Base-by-base conservation (phyloP, 257 asterid species). In the Salvia miltiorrhiza region DNA sequence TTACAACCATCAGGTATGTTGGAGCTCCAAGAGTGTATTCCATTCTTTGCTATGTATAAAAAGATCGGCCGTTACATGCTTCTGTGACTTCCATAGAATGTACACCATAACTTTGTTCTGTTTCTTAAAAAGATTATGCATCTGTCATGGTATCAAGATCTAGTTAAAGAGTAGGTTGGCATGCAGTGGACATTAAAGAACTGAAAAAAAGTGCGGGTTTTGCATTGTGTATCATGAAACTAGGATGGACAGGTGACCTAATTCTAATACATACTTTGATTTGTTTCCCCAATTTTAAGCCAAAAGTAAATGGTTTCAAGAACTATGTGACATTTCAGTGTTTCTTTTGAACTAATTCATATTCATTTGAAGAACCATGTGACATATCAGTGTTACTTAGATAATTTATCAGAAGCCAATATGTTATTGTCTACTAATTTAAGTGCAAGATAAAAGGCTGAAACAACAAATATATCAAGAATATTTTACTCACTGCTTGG, bases 401-500 rank as follows among this genome's bases (percentile, higher is more conserved):
- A 61, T 13, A 33, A 35, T 7, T 19, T 20, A 33, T 66, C 19
- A 30, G 7, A 54, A 39, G 54, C 40, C 40, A 21, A 14, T 16
- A 55, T 16, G 28, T n/a, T n/a, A n/a, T 17, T 54, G 21, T 60
- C 26, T 16, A 11, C 20, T 57, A 63, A 55, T 64, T 55, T 20
- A 28, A 56, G 28, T 9, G 62, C 65, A 52, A 62, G 69, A 55
- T 21, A 52, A 12, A 43, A 60, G 23, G 21, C 35, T 50, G 23
- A 23, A 48, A 63, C 8, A 21, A 16, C 39, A 35, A 10, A 63
- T 19, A 17, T 30, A 44, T 56, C 30, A n/a, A 17, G 23, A 1
- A 49, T n/a, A 58, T 12, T 20, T 28, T 47, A 66, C 87, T 82
- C 70, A 89, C 96, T 79, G 28, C 49, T 74, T 74, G 82, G 75